These are phyloP conservation scores for Mentha longifolia DNA, from an alignment of 257 asterid species.

Conservation along the genomic window DNA sequence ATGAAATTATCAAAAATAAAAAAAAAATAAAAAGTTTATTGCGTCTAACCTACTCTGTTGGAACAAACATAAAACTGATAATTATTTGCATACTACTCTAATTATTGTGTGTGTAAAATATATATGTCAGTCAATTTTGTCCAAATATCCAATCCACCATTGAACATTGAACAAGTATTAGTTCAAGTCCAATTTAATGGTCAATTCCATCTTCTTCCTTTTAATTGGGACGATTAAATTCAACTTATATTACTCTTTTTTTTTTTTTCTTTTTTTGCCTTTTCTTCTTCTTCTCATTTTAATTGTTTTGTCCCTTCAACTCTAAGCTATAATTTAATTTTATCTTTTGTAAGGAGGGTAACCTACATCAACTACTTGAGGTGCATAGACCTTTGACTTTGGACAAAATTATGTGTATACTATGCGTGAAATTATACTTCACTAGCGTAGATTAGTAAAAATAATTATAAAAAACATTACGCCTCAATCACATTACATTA, in stretches of 20 bases:
- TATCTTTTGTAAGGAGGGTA: not conserved
- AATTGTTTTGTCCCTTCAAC: not conserved
- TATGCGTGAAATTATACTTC: too few species aligned
- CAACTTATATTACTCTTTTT: too few species aligned
- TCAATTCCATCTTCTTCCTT: not conserved
- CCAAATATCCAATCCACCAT: not conserved
- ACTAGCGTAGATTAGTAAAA: too few species aligned
- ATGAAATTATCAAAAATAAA: not conserved
- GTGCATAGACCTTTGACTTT: too few species aligned
- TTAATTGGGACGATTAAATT: not conserved
- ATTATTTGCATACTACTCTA: not conserved
- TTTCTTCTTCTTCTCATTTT: too few species aligned
- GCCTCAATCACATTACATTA: too few species aligned
- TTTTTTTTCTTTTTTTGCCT: too few species aligned
- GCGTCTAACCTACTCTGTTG: not conserved
- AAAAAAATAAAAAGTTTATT: not conserved
- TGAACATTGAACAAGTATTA: not conserved
- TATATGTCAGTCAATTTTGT: not conserved
- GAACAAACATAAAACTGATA: not conserved
- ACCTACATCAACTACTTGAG: too few species aligned
- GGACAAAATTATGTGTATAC: too few species aligned
- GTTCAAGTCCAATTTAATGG: not conserved
- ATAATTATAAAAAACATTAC: too few species aligned
- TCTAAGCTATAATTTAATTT: not conserved
- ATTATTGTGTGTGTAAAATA: too few species aligned